Conservation (phyloP, 495 filamentous ascomycete genomes). For the Physcia stellaris region DNA sequence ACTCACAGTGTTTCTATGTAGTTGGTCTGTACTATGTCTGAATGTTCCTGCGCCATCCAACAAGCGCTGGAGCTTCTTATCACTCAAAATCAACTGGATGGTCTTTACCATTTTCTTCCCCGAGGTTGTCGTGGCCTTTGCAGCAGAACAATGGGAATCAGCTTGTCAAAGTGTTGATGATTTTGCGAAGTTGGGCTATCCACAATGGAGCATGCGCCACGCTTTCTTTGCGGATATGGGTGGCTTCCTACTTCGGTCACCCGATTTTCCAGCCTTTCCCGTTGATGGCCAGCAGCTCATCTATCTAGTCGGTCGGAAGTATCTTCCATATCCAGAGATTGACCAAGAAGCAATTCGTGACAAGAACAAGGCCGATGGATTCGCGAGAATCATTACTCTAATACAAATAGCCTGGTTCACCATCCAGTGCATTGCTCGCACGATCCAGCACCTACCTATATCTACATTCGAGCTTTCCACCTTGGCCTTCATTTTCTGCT, state of each 20-base stretch:
- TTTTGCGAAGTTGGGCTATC: background rate
- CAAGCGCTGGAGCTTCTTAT: background rate
- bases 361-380: conserved; percentile 18
- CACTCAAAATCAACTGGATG: conserved; percentile 6
- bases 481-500: conserved; percentile 15
- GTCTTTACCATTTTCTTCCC: conserved; percentile 13
- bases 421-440: conserved; percentile 12
- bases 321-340: conserved; percentile 12
- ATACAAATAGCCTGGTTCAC: conserved; percentile 19
- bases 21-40: conserved; percentile 11
- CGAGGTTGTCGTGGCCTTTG: conserved; percentile 8
- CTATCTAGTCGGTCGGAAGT: conserved; percentile 14
- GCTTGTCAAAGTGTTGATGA: conserved; percentile 9
- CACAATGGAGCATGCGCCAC: conserved; percentile 19
- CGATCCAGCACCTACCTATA: conserved; percentile 9
- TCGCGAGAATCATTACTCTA: conserved; percentile 13
- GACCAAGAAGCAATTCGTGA: conserved; percentile 12
- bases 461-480: conserved; percentile 19
- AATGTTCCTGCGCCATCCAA: conserved; percentile 7
- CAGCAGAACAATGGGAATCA: conserved; percentile 11
- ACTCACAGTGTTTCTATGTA: conserved; percentile 14
- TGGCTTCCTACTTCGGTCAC: conserved; percentile 14
- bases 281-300: conserved; percentile 15
- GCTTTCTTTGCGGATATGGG: conserved; percentile 26
- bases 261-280: conserved; percentile 15